These are phyloP conservation scores for Turnera subulata DNA, from an alignment of 345 rosid genomes.

Conservation along the genomic window DNA sequence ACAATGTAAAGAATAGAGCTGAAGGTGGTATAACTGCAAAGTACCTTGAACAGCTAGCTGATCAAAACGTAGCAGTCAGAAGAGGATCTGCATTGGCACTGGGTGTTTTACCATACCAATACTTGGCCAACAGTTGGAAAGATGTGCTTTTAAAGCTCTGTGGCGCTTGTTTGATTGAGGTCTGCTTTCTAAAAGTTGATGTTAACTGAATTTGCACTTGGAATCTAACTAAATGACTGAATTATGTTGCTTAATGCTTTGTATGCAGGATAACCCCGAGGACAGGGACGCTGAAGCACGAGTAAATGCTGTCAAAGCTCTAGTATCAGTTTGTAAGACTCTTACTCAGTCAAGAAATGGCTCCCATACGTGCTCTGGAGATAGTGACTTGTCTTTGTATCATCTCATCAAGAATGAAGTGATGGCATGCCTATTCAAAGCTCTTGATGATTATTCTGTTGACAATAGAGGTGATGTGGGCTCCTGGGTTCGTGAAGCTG, in stretches of 20 bases:
- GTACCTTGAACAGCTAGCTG: constrained; percentile 59
- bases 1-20: constrained; percentile 30
- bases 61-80: constrained; percentile 83
- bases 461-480: constrained; percentile 99
- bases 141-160: constrained; percentile 73
- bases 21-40: constrained; percentile 45
- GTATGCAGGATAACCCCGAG: constrained; percentile 69
- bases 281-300: constrained; percentile 97
- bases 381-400: constrained; percentile 44
- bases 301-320: constrained; percentile 88
- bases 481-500: constrained; percentile 99
- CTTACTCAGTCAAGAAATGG: constrained; percentile 44
- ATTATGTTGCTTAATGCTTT: constrained; percentile 18
- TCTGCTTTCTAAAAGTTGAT: constrained; percentile 16
- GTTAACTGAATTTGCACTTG: too few relatives aligned
- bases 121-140: constrained; percentile 56
- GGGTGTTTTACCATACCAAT: constrained; percentile 72
- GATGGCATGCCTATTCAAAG: constrained; percentile 67
- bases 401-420: constrained; percentile 73
- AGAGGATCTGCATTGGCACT: constrained; percentile 87
- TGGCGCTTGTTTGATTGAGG: constrained; percentile 76
- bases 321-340: constrained; percentile 75
- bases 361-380: constrained; percentile 23
- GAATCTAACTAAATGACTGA: constrained; percentile 11
- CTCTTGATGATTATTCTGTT: constrained; percentile 90